Evolutionary conservation across 257 asterid genomes (phyloP), one percentile per base, ranked within the genome.

Genomic region (Jacaranda copaia): DNA sequence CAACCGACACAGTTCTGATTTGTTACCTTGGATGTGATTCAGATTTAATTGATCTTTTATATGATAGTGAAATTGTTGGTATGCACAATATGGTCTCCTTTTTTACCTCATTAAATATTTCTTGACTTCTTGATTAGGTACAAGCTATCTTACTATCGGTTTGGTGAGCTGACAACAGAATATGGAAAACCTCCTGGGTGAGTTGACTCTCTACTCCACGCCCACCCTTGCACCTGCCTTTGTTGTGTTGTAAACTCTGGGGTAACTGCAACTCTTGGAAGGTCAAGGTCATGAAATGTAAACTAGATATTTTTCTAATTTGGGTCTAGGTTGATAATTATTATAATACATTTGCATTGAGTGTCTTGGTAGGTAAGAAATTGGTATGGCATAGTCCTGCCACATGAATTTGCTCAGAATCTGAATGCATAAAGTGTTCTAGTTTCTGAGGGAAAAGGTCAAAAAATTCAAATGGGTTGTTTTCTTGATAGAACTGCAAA

Each of bases 111-210:
- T 53, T 39, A 10, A 53, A 53, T 46, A 39, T 56, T 55, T 55
- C 38, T 69, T 68, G 15, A 9, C 49, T 38, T 70, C 12, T 59
- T 71, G 71, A 77, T 81, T 49, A 94, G 98, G 99, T 95, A 95
- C 92, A 95, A 93, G 89, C 88, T 93, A 65, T 93, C 89, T 56
- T 93, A 95, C 70, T 95, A 95, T 76, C 98, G 98, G 72, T 95
- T 95, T 80, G 98, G 98, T 56, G 99, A 95, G 86, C 85, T 95
- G 85, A 91, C 94, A 36, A 95, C 99, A 25, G 99, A 95, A 81
- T 88, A 90, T 78, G 98, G 97, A 73, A 91, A 91, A 80, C 98
- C 98, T 59, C 93, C 99, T 35, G 99, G 99, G 98, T 94, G 78
- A 87, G 96, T 86, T 10, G 55, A 10, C 55, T 48, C 55, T 10